Evolutionary conservation across 2,329 filamentous ascomycete species (phyloP).

Genomic region (Pseudocercospora fijiensis): DNA sequence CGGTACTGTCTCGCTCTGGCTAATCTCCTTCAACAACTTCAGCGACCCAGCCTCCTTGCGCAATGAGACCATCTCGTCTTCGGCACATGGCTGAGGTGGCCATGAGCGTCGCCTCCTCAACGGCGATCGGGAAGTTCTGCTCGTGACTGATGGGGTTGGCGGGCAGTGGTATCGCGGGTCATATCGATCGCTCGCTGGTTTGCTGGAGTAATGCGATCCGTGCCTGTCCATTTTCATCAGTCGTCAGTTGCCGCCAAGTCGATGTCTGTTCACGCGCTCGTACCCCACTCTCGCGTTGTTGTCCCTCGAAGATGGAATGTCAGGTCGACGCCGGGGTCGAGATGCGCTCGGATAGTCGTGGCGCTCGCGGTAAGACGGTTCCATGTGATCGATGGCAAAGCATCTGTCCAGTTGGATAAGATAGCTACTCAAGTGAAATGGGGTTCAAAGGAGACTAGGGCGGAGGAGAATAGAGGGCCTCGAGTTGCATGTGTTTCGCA

Average conservation of each 20-base stretch:
- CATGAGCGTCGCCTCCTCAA: conserved; percentile 37
- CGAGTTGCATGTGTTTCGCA: too few species aligned
- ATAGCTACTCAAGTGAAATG: background rate
- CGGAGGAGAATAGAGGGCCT: background rate
- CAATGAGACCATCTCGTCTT: conserved; percentile 66
- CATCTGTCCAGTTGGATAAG: conserved; percentile 10
- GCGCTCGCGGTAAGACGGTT: conserved; percentile 15
- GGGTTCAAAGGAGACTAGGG: background rate
- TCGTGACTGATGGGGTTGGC: conserved; percentile 24
- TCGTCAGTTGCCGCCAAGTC: background rate
- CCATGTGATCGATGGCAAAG: conserved; percentile 14
- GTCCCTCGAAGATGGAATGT: conserved; percentile 1
- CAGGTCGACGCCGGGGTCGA: conserved; percentile 15
- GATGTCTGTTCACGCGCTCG: background rate
- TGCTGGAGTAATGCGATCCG: conserved; percentile 7
- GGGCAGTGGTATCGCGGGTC: conserved; percentile 35
- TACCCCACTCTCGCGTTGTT: conserved; percentile 14
- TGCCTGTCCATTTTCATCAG: conserved; percentile 1
- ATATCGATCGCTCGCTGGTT: conserved; percentile 12
- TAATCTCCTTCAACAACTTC: conserved; percentile 34
- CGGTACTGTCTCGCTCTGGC: conserved; percentile 55
- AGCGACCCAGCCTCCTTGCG: conserved; percentile 58
- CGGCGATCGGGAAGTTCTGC: conserved; percentile 24
- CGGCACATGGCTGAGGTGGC: conserved; percentile 65
- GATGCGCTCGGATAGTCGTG: conserved; percentile 9